phyloP scores from a whole-genome alignment of 352 stramenopile genomes.

The Phytophthora vignae region DNA sequence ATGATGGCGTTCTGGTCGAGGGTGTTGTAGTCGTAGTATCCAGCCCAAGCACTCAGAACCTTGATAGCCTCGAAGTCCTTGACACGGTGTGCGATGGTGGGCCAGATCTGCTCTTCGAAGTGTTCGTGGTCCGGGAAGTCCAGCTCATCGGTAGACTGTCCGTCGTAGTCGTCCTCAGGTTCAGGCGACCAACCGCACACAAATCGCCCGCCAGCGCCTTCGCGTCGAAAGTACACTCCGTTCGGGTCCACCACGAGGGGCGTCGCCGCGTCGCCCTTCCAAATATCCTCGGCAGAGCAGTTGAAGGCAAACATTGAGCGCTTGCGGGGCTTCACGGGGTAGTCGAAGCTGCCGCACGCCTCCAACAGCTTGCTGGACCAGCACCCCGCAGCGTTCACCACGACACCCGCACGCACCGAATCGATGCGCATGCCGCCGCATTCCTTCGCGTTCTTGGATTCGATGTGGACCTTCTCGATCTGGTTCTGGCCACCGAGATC shows the following conservation, averaged over 20 bases:
- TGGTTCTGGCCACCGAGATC: constrained; percentile 59
- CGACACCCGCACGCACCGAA: constrained; percentile 56
- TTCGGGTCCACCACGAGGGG: constrained; percentile 80
- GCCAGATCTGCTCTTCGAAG: constrained; percentile 86
- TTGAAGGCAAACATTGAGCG: constrained; percentile 84
- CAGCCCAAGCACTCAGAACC: constrained; percentile 76
- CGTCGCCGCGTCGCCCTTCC: constrained; percentile 69
- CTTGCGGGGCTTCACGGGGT: constrained; percentile 81
- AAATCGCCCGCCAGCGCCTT: constrained; percentile 76
- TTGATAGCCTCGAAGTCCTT: constrained; percentile 86
- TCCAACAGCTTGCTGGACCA: constrained; percentile 79
- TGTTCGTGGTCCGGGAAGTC: constrained; percentile 71
- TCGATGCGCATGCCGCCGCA: constrained; percentile 30
- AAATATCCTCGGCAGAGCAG: constrained; percentile 76
- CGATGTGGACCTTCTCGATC: constrained; percentile 72
- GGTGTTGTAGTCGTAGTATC: constrained; percentile 91
- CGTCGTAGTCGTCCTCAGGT: constrained; percentile 66
- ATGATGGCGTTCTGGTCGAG: constrained; percentile 92
- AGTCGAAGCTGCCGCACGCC: constrained; percentile 73
- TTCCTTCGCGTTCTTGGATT: constrained; percentile 33
- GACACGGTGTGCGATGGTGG: constrained; percentile 79
- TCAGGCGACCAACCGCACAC: constrained; percentile 75
- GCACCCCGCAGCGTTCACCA: constrained; percentile 81
- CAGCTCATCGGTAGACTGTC: constrained; percentile 69
- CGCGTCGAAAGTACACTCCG: constrained; percentile 84